phyloP scores from a whole-genome alignment of 2,329 filamentous ascomycete species.

The Teratosphaeria gauchensis region DNA sequence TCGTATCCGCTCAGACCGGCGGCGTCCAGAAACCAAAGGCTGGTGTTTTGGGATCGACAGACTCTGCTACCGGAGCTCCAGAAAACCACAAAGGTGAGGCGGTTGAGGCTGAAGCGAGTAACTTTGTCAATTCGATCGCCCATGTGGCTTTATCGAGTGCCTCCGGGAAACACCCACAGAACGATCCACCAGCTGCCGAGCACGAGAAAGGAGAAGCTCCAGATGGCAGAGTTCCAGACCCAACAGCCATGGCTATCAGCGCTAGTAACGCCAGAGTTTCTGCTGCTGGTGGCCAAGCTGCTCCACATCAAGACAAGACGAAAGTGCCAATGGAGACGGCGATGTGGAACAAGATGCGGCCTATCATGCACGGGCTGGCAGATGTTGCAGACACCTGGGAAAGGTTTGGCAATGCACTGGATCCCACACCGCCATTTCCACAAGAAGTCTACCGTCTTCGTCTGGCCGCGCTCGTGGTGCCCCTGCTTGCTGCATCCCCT shows the following conservation, averaged over 20 bases:
- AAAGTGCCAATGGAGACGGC: conserved; percentile 67
- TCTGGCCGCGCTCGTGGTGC: conserved; percentile 36
- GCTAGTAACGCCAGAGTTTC: conserved; percentile 47
- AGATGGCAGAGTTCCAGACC: conserved; percentile 51
- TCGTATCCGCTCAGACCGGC: conserved; percentile 61
- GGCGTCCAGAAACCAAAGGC: conserved; percentile 68
- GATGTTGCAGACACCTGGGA: conserved; percentile 55
- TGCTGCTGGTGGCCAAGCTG: conserved; percentile 42
- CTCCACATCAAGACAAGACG: conserved; percentile 58
- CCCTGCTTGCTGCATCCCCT: conserved; percentile 33
- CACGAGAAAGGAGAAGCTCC: conserved; percentile 26
- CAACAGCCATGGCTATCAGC: conserved; percentile 45
- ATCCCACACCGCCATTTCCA: conserved; percentile 40
- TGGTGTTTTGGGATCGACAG: conserved; percentile 64
- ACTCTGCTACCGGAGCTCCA: conserved; percentile 70
- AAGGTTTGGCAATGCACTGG: conserved; percentile 49
- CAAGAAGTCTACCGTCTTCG: conserved; percentile 35
- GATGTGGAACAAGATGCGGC: conserved; percentile 67
- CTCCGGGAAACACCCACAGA: conserved; percentile 65
- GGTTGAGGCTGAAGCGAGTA: conserved; percentile 72
- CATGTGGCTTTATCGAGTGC: conserved; percentile 65
- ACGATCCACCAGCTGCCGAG: conserved; percentile 45
- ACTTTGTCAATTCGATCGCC: conserved; percentile 66
- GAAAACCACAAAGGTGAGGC: conserved; percentile 78
- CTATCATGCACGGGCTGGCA: conserved; percentile 57